Evolutionary conservation across 345 rosid genomes (phyloP).

Genomic region (Populus deltoides): DNA sequence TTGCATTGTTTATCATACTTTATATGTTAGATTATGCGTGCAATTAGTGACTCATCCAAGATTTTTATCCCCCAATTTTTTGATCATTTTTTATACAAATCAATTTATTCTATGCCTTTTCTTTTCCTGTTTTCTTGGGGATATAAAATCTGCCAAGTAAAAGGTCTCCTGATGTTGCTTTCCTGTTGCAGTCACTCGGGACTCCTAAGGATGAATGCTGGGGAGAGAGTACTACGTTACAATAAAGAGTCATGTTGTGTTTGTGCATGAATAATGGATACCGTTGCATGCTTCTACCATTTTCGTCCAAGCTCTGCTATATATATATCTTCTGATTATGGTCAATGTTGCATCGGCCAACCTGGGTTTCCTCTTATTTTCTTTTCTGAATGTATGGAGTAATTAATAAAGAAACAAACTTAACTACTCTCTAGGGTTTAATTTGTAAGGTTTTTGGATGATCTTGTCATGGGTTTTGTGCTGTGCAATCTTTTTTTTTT

Average conservation of each 20-base stretch:
- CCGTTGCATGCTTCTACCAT: background rate
- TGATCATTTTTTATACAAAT: background rate
- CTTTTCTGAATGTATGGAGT: background rate
- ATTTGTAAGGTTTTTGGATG: constrained; percentile 16
- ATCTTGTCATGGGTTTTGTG: constrained; percentile 19
- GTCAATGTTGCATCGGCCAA: constrained; percentile 15
- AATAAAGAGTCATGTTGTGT: constrained; percentile 11
- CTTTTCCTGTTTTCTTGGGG: too few species aligned
- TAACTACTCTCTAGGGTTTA: constrained; percentile 4
- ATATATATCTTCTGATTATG: background rate
- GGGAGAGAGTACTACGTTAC: background rate
- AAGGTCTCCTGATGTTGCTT: background rate
- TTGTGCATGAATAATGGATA: constrained; percentile 5
- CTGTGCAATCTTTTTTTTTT: background rate
- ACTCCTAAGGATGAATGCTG: constrained; percentile 2
- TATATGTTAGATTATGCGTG: background rate
- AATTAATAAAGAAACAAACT: constrained; percentile 16
- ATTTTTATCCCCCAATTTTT: background rate
- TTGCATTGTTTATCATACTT: background rate
- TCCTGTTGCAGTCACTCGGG: background rate
- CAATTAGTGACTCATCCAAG: background rate
- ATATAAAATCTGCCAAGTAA: background rate
- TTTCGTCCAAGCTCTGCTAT: background rate
- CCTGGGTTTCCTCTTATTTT: background rate
- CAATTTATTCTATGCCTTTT: background rate